phyloP scores from a whole-genome alignment of 148 eudicot genomes.

The Simmondsia chinensis region DNA sequence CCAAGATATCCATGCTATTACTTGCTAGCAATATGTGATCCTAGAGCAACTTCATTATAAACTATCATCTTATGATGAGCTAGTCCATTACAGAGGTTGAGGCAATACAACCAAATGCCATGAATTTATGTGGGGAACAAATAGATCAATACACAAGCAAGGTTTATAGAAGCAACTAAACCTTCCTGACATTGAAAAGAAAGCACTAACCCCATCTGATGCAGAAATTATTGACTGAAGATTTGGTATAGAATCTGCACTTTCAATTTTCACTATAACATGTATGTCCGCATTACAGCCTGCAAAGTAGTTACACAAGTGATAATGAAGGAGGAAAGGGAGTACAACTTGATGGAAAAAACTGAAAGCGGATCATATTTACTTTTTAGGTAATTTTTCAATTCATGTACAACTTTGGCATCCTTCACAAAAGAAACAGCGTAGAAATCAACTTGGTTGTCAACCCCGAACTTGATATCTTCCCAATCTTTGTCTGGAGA shows the following conservation, averaged over 20 bases:
- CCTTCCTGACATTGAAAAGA: no score
- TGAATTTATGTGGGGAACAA: background rate
- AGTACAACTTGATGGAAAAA: background rate
- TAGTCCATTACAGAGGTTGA: no score
- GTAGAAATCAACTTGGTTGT: slow-evolving; percentile 84
- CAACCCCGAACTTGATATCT: slow-evolving; percentile 97
- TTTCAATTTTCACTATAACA: slow-evolving; percentile 85
- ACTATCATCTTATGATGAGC: no score
- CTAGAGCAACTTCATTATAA: no score
- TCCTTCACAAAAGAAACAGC: slow-evolving; percentile 98
- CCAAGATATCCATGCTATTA: no score
- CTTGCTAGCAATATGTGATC: no score
- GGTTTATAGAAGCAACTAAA: background rate
- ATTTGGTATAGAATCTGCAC: slow-evolving; percentile 95
- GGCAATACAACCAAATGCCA: no score
- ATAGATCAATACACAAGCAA: background rate
- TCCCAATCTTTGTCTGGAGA: slow-evolving; percentile 94
- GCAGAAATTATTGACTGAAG: slow-evolving; percentile 89
- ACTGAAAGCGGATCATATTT: slow-evolving; percentile 10
- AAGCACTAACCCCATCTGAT: slow-evolving; percentile 81
- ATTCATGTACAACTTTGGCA: slow-evolving; percentile 76
- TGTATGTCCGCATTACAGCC: slow-evolving; percentile 84
- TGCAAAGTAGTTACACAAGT: slow-evolving; percentile 21
- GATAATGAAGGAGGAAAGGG: background rate
- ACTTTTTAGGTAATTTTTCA: slow-evolving; percentile 84